phyloP scores from a whole-genome alignment of 2,329 filamentous ascomycete species.

The Verticillium klebahnii region DNA sequence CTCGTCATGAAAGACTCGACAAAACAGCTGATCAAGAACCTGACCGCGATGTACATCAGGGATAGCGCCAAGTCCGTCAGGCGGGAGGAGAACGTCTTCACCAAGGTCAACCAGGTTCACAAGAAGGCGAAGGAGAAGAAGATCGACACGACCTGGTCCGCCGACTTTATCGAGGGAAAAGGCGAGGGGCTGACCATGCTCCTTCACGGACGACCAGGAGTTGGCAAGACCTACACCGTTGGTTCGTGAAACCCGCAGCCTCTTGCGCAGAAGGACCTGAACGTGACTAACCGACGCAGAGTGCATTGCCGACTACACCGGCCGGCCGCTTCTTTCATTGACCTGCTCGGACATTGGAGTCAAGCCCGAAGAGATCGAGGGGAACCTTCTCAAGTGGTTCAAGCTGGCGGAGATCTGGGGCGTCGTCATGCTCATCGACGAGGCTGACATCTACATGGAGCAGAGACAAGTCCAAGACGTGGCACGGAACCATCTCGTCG shows the following conservation, averaged over 20 bases:
- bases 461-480: neutral
- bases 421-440: constrained; percentile 22
- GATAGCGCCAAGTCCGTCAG: neutral
- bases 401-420: constrained; percentile 19
- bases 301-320: neutral
- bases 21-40: neutral
- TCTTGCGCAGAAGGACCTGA: neutral
- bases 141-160: constrained; percentile 4
- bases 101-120: neutral
- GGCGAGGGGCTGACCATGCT: constrained; percentile 7
- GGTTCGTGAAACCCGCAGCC: neutral
- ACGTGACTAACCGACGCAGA: neutral
- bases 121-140: neutral
- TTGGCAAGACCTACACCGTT: constrained; percentile 11
- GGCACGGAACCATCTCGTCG: neutral
- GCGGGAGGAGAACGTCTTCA: neutral
- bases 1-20: constrained; percentile 3
- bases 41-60: constrained; percentile 3
- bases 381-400: constrained; percentile 11
- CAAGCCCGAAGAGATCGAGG: constrained; percentile 6
- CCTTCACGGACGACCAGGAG: constrained; percentile 6
- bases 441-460: constrained; percentile 18
- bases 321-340: neutral
- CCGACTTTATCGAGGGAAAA: constrained; percentile 11
- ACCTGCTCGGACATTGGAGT: constrained; percentile 4